These are phyloP conservation scores for Apiospora phragmitis DNA, from an alignment of 2,329 filamentous ascomycete species.

Conservation along the genomic window DNA sequence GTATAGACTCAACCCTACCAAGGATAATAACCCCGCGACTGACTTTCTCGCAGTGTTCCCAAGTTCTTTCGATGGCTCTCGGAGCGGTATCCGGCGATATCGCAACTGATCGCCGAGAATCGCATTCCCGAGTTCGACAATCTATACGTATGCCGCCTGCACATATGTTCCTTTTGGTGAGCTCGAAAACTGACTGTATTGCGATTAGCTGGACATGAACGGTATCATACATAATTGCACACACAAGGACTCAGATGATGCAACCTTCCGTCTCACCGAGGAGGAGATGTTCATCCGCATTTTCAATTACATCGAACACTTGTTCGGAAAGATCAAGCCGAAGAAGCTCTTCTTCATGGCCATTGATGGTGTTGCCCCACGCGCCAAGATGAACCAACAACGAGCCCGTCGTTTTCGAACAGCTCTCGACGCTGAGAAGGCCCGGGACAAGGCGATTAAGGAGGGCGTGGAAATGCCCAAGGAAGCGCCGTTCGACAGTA, in stretches of 20 bases:
- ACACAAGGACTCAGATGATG: constrained; percentile 91
- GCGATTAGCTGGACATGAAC: constrained; percentile 83
- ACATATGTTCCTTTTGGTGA: constrained; percentile 21
- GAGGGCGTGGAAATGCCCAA: constrained; percentile 93
- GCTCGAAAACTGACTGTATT: constrained; percentile 35
- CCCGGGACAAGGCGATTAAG: constrained; percentile 85
- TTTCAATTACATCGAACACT: constrained; percentile 99
- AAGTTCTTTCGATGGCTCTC: constrained; percentile 99
- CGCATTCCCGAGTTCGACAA: constrained; percentile 98
- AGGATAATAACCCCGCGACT: constrained; percentile 18
- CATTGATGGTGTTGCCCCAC: constrained; percentile 94
- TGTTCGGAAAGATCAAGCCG: constrained; percentile 98
- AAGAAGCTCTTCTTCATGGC: constrained; percentile 99
- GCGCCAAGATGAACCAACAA: constrained; percentile 99
- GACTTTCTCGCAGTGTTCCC: constrained; percentile 54
- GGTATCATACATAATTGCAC: constrained; percentile 99
- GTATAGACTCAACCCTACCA: constrained; percentile 5
- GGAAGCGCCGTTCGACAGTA: constrained; percentile 96
- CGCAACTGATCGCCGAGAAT: constrained; percentile 97
- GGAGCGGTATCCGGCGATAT: constrained; percentile 97
- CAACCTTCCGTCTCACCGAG: constrained; percentile 89
- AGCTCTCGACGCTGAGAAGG: constrained; percentile 84
- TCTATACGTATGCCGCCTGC: constrained; percentile 66
- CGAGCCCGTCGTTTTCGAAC: constrained; percentile 93
- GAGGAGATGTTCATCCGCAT: constrained; percentile 99